Evolutionary conservation across 768 basidiomycete genomes (phyloP), one percentile per base, ranked within the genome.

Genomic region (Favolaschia claudopus): DNA sequence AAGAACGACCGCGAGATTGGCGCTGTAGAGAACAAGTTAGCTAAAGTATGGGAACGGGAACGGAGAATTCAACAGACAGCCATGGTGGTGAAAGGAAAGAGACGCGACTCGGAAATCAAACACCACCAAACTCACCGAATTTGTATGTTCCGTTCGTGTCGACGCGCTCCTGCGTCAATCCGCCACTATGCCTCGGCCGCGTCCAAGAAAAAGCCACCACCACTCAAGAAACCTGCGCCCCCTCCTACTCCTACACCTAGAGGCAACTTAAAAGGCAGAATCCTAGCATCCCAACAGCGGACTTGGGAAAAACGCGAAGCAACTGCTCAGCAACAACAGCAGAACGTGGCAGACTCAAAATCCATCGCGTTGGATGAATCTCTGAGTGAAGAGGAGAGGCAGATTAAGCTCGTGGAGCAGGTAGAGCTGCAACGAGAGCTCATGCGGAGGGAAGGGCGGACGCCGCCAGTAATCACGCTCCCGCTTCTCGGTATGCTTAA

Each of bases 1-100:
- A 79, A 55, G 90, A 84, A 70, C 89, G 88, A 67, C 86, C 85
- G 69, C 92, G 91, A 39, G 92, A 92, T 76, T 85, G 84, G 73
- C 92, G 91, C 92, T 93, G 48, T 20, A 48, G 37, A 34, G 19
- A 40, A 20, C 8, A 40, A 12, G 39, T 12, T 12, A 40, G 39
- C 12, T 10, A 20, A 12, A 40, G 22, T 40, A 20, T 40, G 39
- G 39, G 39, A 40, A 10, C 8, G 39, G 19, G 19, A 40, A 20
- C 12, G 20, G 6, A 25, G n/a, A 34, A 59, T 29, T 10, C 9
- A 40, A 22, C 42, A 14, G 22, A 43, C 42, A 43, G 42, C 7
- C 42, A 43, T 43, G 42, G 22, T 25, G 42, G 42, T 43, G 27
- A 24, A 22, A 43, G 31, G 36, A 52, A 55, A 50, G 45, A 27